These are phyloP conservation scores for Penicillium crustosum DNA, from an alignment of 2,329 filamentous ascomycete species.

Conservation along the genomic window DNA sequence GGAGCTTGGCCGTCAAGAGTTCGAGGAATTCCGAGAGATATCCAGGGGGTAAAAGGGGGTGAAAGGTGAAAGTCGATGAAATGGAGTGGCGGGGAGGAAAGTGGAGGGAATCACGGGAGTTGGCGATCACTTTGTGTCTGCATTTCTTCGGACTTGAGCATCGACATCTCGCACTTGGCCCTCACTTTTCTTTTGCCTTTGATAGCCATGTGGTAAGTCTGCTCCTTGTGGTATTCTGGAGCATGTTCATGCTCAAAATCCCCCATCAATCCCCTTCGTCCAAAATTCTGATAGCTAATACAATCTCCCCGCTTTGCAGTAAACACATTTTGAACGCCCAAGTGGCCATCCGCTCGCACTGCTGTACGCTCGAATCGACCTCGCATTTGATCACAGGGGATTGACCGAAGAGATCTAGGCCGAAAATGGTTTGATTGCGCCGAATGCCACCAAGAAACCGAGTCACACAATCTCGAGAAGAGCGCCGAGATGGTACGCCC, in stretches of 20 bases:
- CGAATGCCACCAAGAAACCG: slow-evolving; percentile 83
- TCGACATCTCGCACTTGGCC: slow-evolving; percentile 2
- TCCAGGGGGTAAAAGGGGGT: slow-evolving; percentile 8
- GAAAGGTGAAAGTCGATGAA: slow-evolving; percentile 14
- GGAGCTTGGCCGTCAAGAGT: slow-evolving; percentile 2
- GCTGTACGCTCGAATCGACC: slow-evolving; percentile 63
- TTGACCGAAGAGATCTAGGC: slow-evolving; percentile 52
- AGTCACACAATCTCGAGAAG: slow-evolving; percentile 74
- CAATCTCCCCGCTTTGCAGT: slow-evolving; percentile 50
- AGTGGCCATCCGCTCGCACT: slow-evolving; percentile 91
- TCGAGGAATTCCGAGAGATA: not conserved
- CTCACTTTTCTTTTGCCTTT: not conserved
- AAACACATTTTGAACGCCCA: slow-evolving; percentile 99
- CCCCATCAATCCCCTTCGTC: not conserved
- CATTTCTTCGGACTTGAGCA: slow-evolving; percentile 5
- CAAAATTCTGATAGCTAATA: slow-evolving; percentile 14
- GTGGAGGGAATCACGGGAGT: slow-evolving; percentile 29
- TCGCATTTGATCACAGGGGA: not conserved
- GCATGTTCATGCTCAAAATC: not conserved
- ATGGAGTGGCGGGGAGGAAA: slow-evolving; percentile 28
- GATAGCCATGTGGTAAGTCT: slow-evolving; percentile 31
- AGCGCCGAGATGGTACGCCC: slow-evolving; percentile 70
- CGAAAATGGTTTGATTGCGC: slow-evolving; percentile 99
- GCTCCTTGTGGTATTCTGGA: not conserved
- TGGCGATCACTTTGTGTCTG: slow-evolving; percentile 25